Evolutionary conservation across 139 green algal species (phyloP), one percentile per base, ranked within the genome.

Genomic region (Closterium sp.): DNA sequence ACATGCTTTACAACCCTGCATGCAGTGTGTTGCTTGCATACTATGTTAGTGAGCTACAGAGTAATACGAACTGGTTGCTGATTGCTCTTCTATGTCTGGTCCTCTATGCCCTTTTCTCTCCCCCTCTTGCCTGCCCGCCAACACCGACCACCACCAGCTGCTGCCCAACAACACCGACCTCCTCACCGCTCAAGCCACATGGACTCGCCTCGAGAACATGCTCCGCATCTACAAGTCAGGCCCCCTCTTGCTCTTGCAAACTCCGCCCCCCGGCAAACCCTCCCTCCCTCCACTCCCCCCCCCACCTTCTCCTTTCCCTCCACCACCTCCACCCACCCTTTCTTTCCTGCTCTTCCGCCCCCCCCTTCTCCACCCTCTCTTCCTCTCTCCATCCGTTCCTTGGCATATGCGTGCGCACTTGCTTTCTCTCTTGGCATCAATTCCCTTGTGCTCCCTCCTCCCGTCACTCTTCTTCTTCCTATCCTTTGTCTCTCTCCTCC

Each of bases 181-280:
- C 10, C 34, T 88, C 30, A 36, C 31, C 0, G 33, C n/a, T 33
- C 85, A 88, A 55, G 31, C 28, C 33, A 55, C 85, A 21, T 88
- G 33, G 33, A 88, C 85, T 36, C 23, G 31, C 30, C 34, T 88
- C 1, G 31, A 36, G 30, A 55, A 35, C 83, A 95, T 97, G 93
- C 93, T 95, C 7, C 94, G 95, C 19, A 89, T 97, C 7, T 97
- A 96, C 95, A 98, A 91, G 88, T 84, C n/a, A 84, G 32, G n/a
- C n/a, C n/a, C n/a, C n/a, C n/a, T n/a, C n/a, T n/a, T n/a, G n/a
- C n/a, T n/a, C n/a, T n/a, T n/a, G n/a, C n/a, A n/a, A n/a, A n/a
- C n/a, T 33, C 3, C 21, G 2, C 81, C 28, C 81, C 25, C 28
- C 23, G 8, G 69, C 8, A 12, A 12, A 4, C 36, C 6, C 36